Evolutionary conservation across 2,329 filamentous ascomycete species (phyloP).

Genomic region (Didymosphaeria variabile): DNA sequence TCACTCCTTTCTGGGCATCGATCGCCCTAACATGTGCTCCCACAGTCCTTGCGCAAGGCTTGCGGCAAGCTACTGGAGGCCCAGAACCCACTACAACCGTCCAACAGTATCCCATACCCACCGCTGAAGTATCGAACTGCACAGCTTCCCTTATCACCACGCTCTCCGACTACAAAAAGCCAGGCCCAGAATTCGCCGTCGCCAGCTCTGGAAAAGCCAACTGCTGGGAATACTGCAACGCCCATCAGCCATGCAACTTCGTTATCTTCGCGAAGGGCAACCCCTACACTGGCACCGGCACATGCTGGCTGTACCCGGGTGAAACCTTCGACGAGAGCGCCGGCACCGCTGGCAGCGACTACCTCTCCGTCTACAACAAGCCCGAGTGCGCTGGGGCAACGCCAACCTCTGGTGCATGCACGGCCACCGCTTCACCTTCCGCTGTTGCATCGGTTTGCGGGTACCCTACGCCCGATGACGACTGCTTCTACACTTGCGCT

Average conservation of each 20-base stretch:
- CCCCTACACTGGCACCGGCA: slow-evolving; percentile 16
- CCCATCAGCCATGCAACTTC: slow-evolving; percentile 15
- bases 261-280: slow-evolving; percentile 12
- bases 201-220: background rate
- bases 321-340: slow-evolving; percentile 12
- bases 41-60: slow-evolving; percentile 1
- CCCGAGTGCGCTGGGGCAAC: slow-evolving; percentile 8
- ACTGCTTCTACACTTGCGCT: slow-evolving; percentile 6
- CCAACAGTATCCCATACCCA: background rate
- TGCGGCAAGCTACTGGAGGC: slow-evolving; percentile 4
- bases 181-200: slow-evolving; percentile 9
- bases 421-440: slow-evolving; percentile 10
- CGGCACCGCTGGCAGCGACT: background rate
- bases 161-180: slow-evolving; percentile 12
- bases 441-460: slow-evolving; percentile 11
- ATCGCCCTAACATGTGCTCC: too few species aligned
- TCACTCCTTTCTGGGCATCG: too few species aligned
- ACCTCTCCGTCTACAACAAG: slow-evolving; percentile 15
- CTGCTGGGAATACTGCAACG: slow-evolving; percentile 20
- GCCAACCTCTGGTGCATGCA: slow-evolving; percentile 4
- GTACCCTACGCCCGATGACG: slow-evolving; percentile 14
- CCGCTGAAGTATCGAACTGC: slow-evolving; percentile 8
- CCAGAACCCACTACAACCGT: background rate
- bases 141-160: slow-evolving; percentile 11
- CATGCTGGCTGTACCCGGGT: slow-evolving; percentile 17